Evolutionary conservation across 257 asterid species (phyloP), one percentile per base, ranked within the genome.

Genomic region (Przewalskia tangutica): DNA sequence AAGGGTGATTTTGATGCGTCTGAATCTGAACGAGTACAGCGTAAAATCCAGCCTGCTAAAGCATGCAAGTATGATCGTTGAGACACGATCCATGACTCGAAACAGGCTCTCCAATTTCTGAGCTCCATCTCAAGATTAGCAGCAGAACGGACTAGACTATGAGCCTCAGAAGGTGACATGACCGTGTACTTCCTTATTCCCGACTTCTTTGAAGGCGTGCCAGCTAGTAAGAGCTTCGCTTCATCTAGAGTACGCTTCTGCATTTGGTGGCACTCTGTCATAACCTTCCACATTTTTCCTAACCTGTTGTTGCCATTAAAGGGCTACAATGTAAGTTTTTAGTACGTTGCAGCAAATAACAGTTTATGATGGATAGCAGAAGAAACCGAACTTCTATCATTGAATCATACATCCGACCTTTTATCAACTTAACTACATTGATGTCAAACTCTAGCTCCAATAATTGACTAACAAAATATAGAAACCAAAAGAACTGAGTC

Each of bases 221-320:
- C 91, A 13, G 97, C 98, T 8, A 94, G 89, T 62, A 95, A 84
- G 62, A 90, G 90, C 91, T 95, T 95, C 85, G 99, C 98, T 77
- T 95, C 97, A 16, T 95, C 98, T 16, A 95, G 93, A 0, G 97
- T 95, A 38, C 88, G 92, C 85, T 92, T 95, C 84, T 95, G 99
- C 66, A 82, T 4, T 88, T 85, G 95, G 84, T 95, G 99, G 86
- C 99, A 94, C 87, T 95, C 97, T 1, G 97, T 97, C 98, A 95
- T 95, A 44, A 85, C 94, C 86, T 91, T 91, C 99, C 99, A 95
- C 99, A 94, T 95, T 76, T 87, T 91, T 80, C 92, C 89, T 80
- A 92, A 85, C 87, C 99, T 95, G 96, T 80, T 55, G 16, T 38
- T 38, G 32, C 76, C 62, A 75, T 50, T 6, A 50, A 50, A 51